Percentiles rank a stretch among this genome's conserved stretches.
phyloP scores from a whole-genome alignment of 192 early-diverging fungal genomes.

The Linnemannia exigua region DNA sequence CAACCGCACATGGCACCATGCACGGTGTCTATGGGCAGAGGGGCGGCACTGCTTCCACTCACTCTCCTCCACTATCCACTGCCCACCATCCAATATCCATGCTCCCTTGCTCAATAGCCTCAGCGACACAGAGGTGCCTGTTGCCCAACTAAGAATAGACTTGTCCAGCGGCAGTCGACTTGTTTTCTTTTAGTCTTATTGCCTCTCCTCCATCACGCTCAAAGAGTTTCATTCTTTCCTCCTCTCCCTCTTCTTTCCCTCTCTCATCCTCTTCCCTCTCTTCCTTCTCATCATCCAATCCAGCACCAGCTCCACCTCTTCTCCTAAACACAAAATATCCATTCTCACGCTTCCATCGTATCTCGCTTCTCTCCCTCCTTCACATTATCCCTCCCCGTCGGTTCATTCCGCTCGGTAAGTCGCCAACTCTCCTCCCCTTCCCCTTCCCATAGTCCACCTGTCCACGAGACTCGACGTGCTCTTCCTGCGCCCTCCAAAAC shows the following conservation, averaged over 20 bases:
- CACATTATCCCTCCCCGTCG: neutral
- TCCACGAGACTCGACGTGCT: neutral
- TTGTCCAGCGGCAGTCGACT: too few relatives aligned
- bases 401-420: slow-evolving; percentile 1
- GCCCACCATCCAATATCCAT: too few relatives aligned
- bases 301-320: neutral
- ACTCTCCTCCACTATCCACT: neutral
- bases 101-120: too few relatives aligned
- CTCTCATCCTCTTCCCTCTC: neutral
- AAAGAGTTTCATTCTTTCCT: neutral
- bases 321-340: neutral
- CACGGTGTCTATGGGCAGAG: too few relatives aligned
- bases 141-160: too few relatives aligned
- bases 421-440: neutral
- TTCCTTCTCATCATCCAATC: neutral
- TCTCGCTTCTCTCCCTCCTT: neutral
- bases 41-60: too few relatives aligned
- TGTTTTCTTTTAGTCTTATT: too few relatives aligned
- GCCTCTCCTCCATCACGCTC: neutral
- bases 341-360: neutral
- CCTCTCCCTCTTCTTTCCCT: neutral
- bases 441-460: neutral
- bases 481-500: neutral
- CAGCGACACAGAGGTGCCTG: too few relatives aligned
- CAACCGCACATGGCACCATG: too few relatives aligned